Conservation (phyloP, 352 stramenopile genomes). For the Aphanomyces cochlioides region DNA sequence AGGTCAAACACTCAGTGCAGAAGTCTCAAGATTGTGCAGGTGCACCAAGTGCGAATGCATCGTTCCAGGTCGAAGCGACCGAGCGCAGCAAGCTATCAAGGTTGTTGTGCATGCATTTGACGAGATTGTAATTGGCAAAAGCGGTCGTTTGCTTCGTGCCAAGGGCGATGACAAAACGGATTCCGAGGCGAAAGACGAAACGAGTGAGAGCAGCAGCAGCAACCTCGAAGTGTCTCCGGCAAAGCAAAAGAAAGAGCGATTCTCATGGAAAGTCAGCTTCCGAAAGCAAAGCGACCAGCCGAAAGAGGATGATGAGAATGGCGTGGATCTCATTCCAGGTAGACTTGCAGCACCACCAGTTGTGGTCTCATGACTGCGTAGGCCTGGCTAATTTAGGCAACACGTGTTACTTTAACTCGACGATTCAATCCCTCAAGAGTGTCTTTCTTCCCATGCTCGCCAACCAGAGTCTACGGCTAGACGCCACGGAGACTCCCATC, state of each 20-base stretch:
- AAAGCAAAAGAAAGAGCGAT: background rate
- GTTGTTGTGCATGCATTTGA: constrained; percentile 36
- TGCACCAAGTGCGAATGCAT: constrained; percentile 25
- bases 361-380: constrained; percentile 31
- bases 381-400: constrained; percentile 90
- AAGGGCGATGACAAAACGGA: background rate
- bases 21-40: background rate
- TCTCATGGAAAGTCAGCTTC: background rate
- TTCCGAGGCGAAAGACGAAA: background rate
- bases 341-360: constrained; percentile 30
- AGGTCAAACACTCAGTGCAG: constrained; percentile 13
- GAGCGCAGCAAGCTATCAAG: background rate
- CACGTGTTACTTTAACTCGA: constrained; percentile 92
- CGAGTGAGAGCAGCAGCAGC: background rate
- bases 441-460: constrained; percentile 37
- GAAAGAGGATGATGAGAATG: background rate
- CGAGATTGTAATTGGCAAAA: constrained; percentile 38
- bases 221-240: background rate
- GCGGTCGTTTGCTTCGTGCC: constrained; percentile 19
- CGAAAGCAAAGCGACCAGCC: background rate
- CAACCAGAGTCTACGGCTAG: constrained; percentile 33
- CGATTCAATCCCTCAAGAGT: constrained; percentile 82
- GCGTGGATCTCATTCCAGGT: constrained; percentile 5
- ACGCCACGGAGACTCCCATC: constrained; percentile 25
- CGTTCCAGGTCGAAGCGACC: constrained; percentile 3